Conservation (phyloP, 805 yeast genomes). For the Candida koratica region DNA sequence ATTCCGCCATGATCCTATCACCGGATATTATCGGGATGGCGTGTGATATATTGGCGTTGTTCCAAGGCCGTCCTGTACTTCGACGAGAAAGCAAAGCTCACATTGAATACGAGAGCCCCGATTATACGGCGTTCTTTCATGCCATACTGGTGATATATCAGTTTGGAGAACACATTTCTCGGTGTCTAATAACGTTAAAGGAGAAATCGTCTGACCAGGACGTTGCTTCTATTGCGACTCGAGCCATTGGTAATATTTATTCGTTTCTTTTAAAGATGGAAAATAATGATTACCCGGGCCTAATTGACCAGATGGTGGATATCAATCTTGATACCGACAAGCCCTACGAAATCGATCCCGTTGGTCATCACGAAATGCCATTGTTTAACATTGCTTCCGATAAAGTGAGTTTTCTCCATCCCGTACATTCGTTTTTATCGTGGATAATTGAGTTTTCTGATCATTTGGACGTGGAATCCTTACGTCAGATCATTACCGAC, state of each 20-base stretch:
- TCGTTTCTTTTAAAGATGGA: constrained; percentile 29
- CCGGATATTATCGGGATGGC: constrained; percentile 51
- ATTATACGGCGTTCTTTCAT: constrained; percentile 70
- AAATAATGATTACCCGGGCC: constrained; percentile 24
- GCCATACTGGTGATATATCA: constrained; percentile 65
- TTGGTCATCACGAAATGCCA: constrained; percentile 21
- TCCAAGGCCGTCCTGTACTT: constrained; percentile 75
- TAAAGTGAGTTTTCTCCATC: constrained; percentile 70
- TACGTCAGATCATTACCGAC: constrained; percentile 19
- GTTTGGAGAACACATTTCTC: constrained; percentile 52
- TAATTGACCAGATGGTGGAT: constrained; percentile 25
- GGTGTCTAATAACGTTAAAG: constrained; percentile 32
- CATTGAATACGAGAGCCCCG: constrained; percentile 86
- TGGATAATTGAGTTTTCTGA: constrained; percentile 61
- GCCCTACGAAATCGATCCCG: constrained; percentile 19
- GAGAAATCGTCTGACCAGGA: constrained; percentile 13
- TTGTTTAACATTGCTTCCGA: constrained; percentile 32
- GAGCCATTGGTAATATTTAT: constrained; percentile 31
- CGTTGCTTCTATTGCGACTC: constrained; percentile 14
- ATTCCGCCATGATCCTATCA: constrained; percentile 45
- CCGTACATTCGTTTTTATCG: constrained; percentile 68
- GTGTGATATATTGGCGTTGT: constrained; percentile 60
- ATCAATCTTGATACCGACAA: constrained; percentile 17
- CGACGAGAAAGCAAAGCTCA: constrained; percentile 74
- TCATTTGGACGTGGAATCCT: constrained; percentile 21